Evolutionary conservation across 2,329 filamentous ascomycete species (phyloP).

Genomic region (Onygenales sp.): DNA sequence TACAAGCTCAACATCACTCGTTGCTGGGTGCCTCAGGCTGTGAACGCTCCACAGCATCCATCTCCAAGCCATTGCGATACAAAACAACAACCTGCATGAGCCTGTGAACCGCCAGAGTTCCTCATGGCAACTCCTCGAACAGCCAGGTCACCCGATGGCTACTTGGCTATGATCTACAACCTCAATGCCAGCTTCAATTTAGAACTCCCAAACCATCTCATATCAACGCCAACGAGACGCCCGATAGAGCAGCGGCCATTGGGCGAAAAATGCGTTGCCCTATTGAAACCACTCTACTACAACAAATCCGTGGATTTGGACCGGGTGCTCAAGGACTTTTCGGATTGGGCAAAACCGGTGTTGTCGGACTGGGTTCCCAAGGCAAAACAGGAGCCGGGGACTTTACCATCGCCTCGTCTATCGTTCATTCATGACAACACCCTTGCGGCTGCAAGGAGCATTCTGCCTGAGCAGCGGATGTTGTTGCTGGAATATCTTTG

Average conservation of each 20-base stretch:
- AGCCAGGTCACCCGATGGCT: slow-evolving; percentile 14
- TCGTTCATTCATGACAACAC: slow-evolving; percentile 1
- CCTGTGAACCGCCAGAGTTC: background rate
- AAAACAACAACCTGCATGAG: no score
- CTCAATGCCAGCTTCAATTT: slow-evolving; percentile 28
- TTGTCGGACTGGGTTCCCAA: slow-evolving; percentile 17
- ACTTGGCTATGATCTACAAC: slow-evolving; percentile 19
- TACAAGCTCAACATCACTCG: no score
- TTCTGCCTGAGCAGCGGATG: slow-evolving; percentile 15
- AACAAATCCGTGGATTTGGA: slow-evolving; percentile 17
- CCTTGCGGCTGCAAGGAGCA: slow-evolving; percentile 1
- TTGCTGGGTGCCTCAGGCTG: no score
- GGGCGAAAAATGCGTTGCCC: slow-evolving; percentile 18
- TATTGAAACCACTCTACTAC: slow-evolving; percentile 23
- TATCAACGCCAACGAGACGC: slow-evolving; percentile 13
- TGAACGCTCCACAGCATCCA: no score
- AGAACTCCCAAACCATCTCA: slow-evolving; percentile 20
- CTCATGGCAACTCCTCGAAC: slow-evolving; percentile 1
- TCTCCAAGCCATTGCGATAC: no score
- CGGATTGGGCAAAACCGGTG: slow-evolving; percentile 19
- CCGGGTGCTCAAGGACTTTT: slow-evolving; percentile 20
- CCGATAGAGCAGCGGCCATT: slow-evolving; percentile 10
- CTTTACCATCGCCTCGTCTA: slow-evolving; percentile 13
- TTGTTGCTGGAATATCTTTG: slow-evolving; percentile 20
- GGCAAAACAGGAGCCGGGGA: slow-evolving; percentile 18